Evolutionary conservation across 2,329 filamentous ascomycete genomes (phyloP).

Genomic region (Trichophyton schoenleinii): DNA sequence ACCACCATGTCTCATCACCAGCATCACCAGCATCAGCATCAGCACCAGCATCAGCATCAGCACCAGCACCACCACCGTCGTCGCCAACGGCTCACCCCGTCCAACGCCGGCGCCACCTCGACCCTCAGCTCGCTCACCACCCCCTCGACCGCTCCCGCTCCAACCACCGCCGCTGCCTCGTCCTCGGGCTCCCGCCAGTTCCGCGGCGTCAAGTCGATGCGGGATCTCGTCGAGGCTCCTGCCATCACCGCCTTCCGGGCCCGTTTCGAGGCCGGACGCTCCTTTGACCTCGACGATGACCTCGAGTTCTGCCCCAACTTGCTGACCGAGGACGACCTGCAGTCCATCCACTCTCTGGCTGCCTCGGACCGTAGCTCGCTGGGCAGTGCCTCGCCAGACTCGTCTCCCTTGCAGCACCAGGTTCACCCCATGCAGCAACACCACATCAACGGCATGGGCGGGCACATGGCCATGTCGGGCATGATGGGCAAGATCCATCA

Average conservation of each 20-base stretch:
- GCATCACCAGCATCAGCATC: constrained; percentile 59
- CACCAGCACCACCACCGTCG: constrained; percentile 69
- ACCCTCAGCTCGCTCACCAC: not conserved
- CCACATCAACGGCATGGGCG: constrained; percentile 48
- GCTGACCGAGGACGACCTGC: constrained; percentile 83
- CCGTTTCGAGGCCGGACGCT: constrained; percentile 80
- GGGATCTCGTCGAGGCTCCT: constrained; percentile 70
- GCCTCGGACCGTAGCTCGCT: constrained; percentile 87
- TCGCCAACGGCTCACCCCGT: constrained; percentile 68
- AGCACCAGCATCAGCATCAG: constrained; percentile 59
- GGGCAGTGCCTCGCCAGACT: constrained; percentile 84
- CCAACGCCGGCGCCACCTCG: not conserved
- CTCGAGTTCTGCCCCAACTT: constrained; percentile 89
- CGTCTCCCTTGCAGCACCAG: constrained; percentile 80
- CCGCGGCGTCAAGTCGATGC: constrained; percentile 70
- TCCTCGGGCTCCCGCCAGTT: constrained; percentile 50
- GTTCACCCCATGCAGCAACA: constrained; percentile 60
- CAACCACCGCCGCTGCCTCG: not conserved
- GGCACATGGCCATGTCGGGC: constrained; percentile 33
- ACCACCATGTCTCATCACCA: constrained; percentile 41
- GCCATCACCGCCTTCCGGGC: constrained; percentile 66
- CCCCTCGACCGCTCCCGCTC: not conserved
- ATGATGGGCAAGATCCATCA: constrained; percentile 62
- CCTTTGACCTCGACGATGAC: constrained; percentile 92
- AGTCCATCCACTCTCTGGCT: constrained; percentile 71